Percentiles rank a stretch among this genome's conserved stretches.
These are phyloP conservation scores for Exophiala viscosa DNA, from an alignment of 2,329 filamentous ascomycete species.

Conservation along the genomic window DNA sequence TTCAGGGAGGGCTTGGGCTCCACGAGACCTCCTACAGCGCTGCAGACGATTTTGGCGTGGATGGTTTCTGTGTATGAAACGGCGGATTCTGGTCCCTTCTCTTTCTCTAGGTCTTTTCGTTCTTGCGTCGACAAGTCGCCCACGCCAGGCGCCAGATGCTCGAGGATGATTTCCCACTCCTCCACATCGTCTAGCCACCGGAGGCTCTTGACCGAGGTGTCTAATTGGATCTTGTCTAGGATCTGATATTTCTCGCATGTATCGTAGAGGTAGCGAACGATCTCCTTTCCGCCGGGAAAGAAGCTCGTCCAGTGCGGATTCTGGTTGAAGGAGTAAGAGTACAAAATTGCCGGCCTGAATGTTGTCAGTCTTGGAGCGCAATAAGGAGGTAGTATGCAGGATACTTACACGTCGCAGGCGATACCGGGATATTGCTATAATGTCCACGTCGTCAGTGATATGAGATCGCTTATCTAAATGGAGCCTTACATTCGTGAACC, in stretches of 20 bases:
- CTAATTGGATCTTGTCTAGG: conserved; percentile 56
- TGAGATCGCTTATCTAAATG: no score
- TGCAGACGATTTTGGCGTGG: conserved; percentile 53
- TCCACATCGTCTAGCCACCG: conserved; percentile 52
- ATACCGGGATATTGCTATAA: conserved; percentile 57
- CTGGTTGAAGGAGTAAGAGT: conserved; percentile 55
- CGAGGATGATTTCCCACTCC: conserved; percentile 54
- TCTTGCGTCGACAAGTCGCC: conserved; percentile 53
- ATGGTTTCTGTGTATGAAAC: conserved; percentile 52
- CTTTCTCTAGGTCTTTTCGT: conserved; percentile 41
- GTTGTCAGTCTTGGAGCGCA: not conserved
- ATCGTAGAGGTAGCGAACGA: conserved; percentile 50
- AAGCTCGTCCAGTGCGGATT: conserved; percentile 52
- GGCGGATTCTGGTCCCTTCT: conserved; percentile 46
- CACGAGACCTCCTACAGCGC: conserved; percentile 54
- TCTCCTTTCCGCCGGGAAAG: conserved; percentile 48
- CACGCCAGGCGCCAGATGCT: conserved; percentile 49
- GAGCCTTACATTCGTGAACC: no score
- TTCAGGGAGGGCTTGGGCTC: conserved; percentile 46
- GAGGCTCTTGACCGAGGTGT: conserved; percentile 54
- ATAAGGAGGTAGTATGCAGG: not conserved
- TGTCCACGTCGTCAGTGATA: no score
- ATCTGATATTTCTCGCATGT: conserved; percentile 52
- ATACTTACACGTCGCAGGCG: conserved; percentile 53
- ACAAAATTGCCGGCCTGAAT: conserved; percentile 51